phyloP scores from a whole-genome alignment of 345 rosid genomes.

The Aquilaria yunnanensis region DNA sequence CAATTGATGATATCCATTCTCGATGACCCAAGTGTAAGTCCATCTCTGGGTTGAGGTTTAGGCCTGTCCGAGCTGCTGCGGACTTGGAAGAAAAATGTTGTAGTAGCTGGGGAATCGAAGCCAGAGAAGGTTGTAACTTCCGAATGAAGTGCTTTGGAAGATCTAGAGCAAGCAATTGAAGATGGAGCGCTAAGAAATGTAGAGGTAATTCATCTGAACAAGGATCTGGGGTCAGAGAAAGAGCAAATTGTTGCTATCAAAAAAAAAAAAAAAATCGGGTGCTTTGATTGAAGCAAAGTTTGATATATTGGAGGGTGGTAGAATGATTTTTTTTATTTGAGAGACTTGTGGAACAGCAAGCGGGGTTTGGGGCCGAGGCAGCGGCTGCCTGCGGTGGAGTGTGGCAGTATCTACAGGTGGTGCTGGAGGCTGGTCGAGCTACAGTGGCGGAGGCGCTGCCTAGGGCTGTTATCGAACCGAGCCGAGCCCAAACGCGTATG shows the following conservation, averaged over 20 bases:
- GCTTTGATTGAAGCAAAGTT: slow-evolving; percentile 6
- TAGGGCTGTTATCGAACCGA: too few species aligned
- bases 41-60: slow-evolving; percentile 46
- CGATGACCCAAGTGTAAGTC: slow-evolving; percentile 80
- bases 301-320: slow-evolving; percentile 28
- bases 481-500: too few species aligned
- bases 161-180: slow-evolving; percentile 47
- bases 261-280: slow-evolving; percentile 53
- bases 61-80: slow-evolving; percentile 33
- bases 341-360: slow-evolving; percentile 61
- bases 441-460: slow-evolving; percentile 42
- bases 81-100: slow-evolving; percentile 71
- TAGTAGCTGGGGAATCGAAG: slow-evolving; percentile 81
- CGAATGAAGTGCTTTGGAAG: slow-evolving; percentile 55
- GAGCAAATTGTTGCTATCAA: slow-evolving; percentile 24
- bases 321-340: slow-evolving; percentile 39
- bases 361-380: slow-evolving; percentile 9
- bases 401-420: slow-evolving; percentile 27
- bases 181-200: slow-evolving; percentile 52
- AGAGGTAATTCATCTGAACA: slow-evolving; percentile 55
- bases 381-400: not conserved
- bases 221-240: slow-evolving; percentile 46
- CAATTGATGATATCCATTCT: slow-evolving; percentile 68
- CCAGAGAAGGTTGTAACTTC: slow-evolving; percentile 44
- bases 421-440: slow-evolving; percentile 36